phyloP scores from a whole-genome alignment of 345 rosid genomes.

The Eucalyptus sp. region DNA sequence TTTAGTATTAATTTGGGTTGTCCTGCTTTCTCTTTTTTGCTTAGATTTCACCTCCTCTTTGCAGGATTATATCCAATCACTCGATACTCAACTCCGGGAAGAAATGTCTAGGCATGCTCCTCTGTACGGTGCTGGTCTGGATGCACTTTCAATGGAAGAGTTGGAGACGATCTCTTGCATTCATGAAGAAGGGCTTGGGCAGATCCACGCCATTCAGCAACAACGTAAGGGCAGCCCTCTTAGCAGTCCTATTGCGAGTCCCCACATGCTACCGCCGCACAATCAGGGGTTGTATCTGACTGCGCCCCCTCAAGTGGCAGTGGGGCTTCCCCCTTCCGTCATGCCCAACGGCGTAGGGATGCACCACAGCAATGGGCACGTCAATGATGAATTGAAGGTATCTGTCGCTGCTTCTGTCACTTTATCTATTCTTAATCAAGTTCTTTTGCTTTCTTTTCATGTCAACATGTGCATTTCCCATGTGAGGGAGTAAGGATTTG shows the following conservation, averaged over 20 bases:
- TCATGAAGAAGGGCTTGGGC: constrained; percentile 93
- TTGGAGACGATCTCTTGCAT: constrained; percentile 75
- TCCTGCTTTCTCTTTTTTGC: not conserved
- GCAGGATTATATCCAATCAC: constrained; percentile 79
- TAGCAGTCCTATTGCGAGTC: constrained; percentile 56
- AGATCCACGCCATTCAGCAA: constrained; percentile 56
- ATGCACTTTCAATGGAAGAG: constrained; percentile 81
- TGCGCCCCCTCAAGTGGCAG: constrained; percentile 63
- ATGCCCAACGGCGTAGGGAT: constrained; percentile 63
- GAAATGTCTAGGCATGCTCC: constrained; percentile 94
- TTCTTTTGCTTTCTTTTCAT: not conserved
- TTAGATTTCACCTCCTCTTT: not conserved
- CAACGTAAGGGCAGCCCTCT: constrained; percentile 61
- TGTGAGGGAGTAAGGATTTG: not conserved
- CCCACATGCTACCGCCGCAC: constrained; percentile 45
- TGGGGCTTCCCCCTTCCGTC: constrained; percentile 54
- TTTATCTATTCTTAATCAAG: not conserved
- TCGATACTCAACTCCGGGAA: constrained; percentile 62
- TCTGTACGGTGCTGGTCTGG: constrained; percentile 82
- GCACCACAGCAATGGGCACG: constrained; percentile 65
- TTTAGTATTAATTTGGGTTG: not conserved
- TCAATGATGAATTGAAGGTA: constrained; percentile 94
- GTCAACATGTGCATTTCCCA: not conserved
- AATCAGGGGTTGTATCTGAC: constrained; percentile 59
- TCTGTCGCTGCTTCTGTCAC: not conserved